phyloP scores from a whole-genome alignment of 192 early-diverging fungal genomes.

The Nowakowskiella sp. region DNA sequence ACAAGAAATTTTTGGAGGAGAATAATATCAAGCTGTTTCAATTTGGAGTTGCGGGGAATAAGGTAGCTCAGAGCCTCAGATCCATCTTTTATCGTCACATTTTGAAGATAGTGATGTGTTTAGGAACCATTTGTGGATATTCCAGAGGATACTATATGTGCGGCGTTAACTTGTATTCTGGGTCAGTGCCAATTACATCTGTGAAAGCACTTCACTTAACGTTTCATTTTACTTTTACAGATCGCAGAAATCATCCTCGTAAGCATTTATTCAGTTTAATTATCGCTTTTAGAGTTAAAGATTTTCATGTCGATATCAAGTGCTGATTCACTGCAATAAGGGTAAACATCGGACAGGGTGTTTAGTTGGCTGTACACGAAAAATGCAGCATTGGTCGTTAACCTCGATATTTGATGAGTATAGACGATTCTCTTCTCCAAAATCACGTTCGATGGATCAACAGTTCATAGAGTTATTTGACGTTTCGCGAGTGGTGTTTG shows the following conservation, averaged over 20 bases:
- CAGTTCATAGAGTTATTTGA: slow-evolving; percentile 58
- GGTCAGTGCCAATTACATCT: too few species aligned
- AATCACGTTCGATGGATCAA: slow-evolving; percentile 47
- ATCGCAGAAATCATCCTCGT: slow-evolving; percentile 41
- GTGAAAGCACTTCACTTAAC: too few species aligned
- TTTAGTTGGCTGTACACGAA: slow-evolving; percentile 90
- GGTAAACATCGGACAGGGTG: slow-evolving; percentile 99
- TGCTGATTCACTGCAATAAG: slow-evolving; percentile 98
- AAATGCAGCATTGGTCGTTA: slow-evolving; percentile 87
- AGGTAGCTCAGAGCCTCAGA: slow-evolving; percentile 36
- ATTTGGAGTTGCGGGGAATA: slow-evolving; percentile 96
- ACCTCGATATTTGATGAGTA: slow-evolving; percentile 98
- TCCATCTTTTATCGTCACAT: slow-evolving; percentile 1
- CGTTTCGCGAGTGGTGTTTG: slow-evolving; percentile 27
- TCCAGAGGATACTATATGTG: slow-evolving; percentile 41
- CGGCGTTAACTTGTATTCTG: slow-evolving; percentile 39
- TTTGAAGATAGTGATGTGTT: background rate
- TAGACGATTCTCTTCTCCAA: slow-evolving; percentile 65
- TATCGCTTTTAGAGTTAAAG: background rate
- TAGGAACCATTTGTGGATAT: slow-evolving; percentile 51
- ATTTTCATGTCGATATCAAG: slow-evolving; percentile 6
- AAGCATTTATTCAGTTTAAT: background rate
- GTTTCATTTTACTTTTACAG: too few species aligned
- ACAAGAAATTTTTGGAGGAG: slow-evolving; percentile 80
- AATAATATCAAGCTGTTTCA: slow-evolving; percentile 82